These are phyloP conservation scores for Urochloa ruziziensis DNA, from an alignment of 176 grass and related monocot genomes.

Conservation along the genomic window DNA sequence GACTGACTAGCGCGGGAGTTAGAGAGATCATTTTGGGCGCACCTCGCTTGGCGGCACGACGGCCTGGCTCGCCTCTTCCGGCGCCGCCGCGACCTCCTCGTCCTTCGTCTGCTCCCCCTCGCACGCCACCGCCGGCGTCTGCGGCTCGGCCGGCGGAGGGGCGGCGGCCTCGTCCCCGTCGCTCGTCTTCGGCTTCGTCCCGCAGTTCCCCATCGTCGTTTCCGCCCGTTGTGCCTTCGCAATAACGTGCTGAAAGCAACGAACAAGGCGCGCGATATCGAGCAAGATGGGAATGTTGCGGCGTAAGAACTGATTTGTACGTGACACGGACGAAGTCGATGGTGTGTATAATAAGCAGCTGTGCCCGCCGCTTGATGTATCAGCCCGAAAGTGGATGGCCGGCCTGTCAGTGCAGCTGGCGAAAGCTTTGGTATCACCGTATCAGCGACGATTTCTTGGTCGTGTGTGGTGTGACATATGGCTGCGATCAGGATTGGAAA, in stretches of 20 bases:
- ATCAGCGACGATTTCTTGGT: background rate
- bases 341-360: background rate
- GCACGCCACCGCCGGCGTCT: background rate
- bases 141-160: background rate
- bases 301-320: too few relatives aligned
- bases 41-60: slow-evolving; percentile 28
- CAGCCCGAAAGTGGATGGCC: background rate
- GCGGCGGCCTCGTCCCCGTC: slow-evolving; percentile 20
- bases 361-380: background rate
- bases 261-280: background rate
- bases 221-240: background rate
- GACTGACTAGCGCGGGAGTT: too few relatives aligned
- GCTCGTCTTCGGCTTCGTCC: slow-evolving; percentile 29
- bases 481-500: background rate
- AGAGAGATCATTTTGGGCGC: too few relatives aligned
- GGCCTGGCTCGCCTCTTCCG: background rate
- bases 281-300: background rate
- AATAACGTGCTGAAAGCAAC: background rate
- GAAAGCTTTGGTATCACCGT: slow-evolving; percentile 13
- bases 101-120: background rate
- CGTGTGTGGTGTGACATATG: background rate
- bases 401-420: slow-evolving; percentile 9
- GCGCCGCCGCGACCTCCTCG: background rate
- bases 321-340: background rate
- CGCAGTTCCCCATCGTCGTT: slow-evolving; percentile 34